phyloP scores from a whole-genome alignment of 805 yeast genomes.

The Candida ulmi region DNA sequence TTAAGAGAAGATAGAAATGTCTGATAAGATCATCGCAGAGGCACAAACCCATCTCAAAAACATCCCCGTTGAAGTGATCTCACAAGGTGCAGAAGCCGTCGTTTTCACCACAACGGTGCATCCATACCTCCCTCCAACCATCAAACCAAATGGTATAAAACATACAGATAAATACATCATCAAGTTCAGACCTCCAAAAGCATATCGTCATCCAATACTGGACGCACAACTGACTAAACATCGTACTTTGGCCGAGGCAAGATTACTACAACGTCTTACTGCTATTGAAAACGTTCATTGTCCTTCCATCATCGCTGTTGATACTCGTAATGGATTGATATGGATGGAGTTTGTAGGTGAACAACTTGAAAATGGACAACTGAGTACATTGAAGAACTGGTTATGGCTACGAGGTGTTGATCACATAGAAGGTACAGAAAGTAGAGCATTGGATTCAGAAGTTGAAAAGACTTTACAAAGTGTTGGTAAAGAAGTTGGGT shows the following conservation, averaged over 20 bases:
- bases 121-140: conserved; percentile 49
- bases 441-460: conserved; percentile 25
- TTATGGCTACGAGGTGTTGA: conserved; percentile 52
- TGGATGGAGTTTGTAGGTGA: conserved; percentile 85
- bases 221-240: conserved; percentile 73
- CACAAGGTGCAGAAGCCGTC: conserved; percentile 91
- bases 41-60: conserved; percentile 41
- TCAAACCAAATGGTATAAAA: conserved; percentile 10
- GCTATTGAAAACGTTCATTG: conserved; percentile 48
- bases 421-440: no score
- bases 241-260: conserved; percentile 81
- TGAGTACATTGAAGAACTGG: conserved; percentile 67
- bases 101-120: conserved; percentile 60
- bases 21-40: conserved; percentile 40
- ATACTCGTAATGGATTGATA: conserved; percentile 69
- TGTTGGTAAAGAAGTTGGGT: conserved; percentile 67
- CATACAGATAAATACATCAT: conserved; percentile 45
- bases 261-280: conserved; percentile 56
- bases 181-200: conserved; percentile 84
- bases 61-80: conserved; percentile 48
- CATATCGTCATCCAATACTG: conserved; percentile 81
- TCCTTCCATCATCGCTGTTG: conserved; percentile 74
- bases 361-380: conserved; percentile 36
- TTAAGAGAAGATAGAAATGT: no score
- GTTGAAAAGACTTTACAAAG: conserved; percentile 39